Percentiles rank a stretch among this genome's conserved stretches.
These are phyloP conservation scores for Moesziomyces aphidis DNA, from an alignment of 1,284 basidiomycete genomes.

Conservation along the genomic window DNA sequence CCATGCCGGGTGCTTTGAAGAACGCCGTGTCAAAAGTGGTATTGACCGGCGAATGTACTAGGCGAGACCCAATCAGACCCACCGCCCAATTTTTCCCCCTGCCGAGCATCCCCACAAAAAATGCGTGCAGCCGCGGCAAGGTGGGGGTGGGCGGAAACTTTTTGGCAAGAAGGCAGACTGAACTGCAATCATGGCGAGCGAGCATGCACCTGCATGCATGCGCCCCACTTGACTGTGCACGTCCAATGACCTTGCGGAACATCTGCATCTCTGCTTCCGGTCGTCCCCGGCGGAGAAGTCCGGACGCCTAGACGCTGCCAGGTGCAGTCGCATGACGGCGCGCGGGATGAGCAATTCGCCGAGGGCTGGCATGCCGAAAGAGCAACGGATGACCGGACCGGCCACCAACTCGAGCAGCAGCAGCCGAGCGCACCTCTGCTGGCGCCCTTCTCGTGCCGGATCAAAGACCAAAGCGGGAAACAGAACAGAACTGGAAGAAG, in stretches of 20 bases:
- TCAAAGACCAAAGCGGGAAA: background rate
- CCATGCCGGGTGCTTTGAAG: background rate
- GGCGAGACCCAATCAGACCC: background rate
- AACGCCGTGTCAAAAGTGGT: too few relatives aligned
- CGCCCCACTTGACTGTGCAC: background rate
- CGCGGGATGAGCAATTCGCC: slow-evolving; percentile 10
- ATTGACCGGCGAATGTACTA: background rate
- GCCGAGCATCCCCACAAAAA: background rate
- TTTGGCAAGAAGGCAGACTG: background rate
- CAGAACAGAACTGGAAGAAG: background rate
- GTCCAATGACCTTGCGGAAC: slow-evolving; percentile 14
- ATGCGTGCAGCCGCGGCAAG: too few relatives aligned
- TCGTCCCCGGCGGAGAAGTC: slow-evolving; percentile 20
- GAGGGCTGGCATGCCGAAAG: background rate
- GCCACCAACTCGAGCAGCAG: background rate
- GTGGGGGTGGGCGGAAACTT: background rate
- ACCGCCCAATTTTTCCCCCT: background rate
- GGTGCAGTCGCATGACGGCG: background rate
- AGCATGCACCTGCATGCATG: background rate
- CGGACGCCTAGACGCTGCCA: slow-evolving; percentile 2
- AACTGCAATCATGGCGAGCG: background rate
- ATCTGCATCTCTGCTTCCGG: slow-evolving; percentile 11
- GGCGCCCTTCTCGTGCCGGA: background rate
- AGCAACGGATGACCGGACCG: slow-evolving; percentile 13
- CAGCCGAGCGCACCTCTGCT: too few relatives aligned